phyloP scores from a whole-genome alignment of 257 asterid genomes.

The Lithospermum erythrorhizon region DNA sequence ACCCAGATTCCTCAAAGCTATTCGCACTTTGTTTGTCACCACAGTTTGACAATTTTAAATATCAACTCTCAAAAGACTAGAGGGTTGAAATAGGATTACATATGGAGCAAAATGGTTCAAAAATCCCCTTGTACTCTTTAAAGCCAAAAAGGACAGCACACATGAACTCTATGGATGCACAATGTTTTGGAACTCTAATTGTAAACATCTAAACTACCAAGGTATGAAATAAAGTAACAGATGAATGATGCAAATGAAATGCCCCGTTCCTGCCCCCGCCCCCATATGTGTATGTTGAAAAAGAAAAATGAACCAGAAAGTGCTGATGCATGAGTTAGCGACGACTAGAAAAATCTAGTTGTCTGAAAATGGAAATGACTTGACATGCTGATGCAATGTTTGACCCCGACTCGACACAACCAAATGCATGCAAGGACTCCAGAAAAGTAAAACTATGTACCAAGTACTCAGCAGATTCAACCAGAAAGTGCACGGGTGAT shows the following conservation, averaged over 20 bases:
- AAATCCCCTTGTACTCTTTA: slow-evolving; percentile 16
- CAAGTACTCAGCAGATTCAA: slow-evolving; percentile 33
- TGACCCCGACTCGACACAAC: slow-evolving; percentile 66
- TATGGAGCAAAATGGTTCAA: slow-evolving; percentile 20
- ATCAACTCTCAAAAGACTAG: slow-evolving; percentile 8
- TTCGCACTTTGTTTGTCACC: slow-evolving; percentile 25
- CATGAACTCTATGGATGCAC: slow-evolving; percentile 20
- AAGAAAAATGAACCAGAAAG: slow-evolving; percentile 15
- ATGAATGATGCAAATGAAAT: slow-evolving; percentile 27
- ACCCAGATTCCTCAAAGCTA: slow-evolving; percentile 18
- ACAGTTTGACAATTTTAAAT: slow-evolving; percentile 21
- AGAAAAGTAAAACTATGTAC: slow-evolving; percentile 31
- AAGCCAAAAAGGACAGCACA: slow-evolving; percentile 11
- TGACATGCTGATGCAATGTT: slow-evolving; percentile 41
- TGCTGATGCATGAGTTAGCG: slow-evolving; percentile 71
- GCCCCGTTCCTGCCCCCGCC: slow-evolving; percentile 7
- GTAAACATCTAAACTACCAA: slow-evolving; percentile 12
- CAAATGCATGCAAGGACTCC: slow-evolving; percentile 76
- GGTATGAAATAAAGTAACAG: slow-evolving; percentile 4
- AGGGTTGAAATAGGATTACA: slow-evolving; percentile 20
- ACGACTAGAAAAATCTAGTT: slow-evolving; percentile 47
- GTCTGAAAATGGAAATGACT: slow-evolving; percentile 56
- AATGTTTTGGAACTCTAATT: slow-evolving; percentile 13
- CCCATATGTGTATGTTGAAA: slow-evolving; percentile 1
- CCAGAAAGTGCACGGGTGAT: slow-evolving; percentile 80